Evolutionary conservation across 192 early-diverging fungal species (phyloP), one percentile per base, ranked within the genome.

Genomic region (Glomus cerebriforme): DNA sequence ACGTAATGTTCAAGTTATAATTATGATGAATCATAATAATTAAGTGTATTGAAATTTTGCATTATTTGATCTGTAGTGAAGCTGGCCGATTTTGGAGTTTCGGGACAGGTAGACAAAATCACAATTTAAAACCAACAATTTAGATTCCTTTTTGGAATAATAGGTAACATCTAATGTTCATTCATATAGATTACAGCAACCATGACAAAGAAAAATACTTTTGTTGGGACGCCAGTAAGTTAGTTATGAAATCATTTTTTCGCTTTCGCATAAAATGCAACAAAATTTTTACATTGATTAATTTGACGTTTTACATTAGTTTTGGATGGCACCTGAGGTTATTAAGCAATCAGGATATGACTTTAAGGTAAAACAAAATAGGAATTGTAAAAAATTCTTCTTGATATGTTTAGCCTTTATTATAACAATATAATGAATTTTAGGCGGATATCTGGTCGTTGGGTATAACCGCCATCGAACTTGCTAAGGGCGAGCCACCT

Each of bases 1-100:
- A 79, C 62, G 72, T 60, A 49, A 58, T 39, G 6, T 24, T 64
- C 26, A 27, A 17, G 3, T 64, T 19, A 17, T 65, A 17, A 67
- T 22, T 22, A 31, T 67, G 9, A 35, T 67, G 19, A 66, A 32
- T 66, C 27, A 13, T 9, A 19, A 32, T 65, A 13, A 9, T 5
- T 39, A 39, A 3, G n/a, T 43, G 29, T 71, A 71, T 54, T 71
- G n/a, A 45, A 29, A 68, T 39, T 35, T 43, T n/a, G 9, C 19
- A 19, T 12, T 35, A 10, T 68, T 68, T 2, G 22, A 54, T 22
- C 22, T 8, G 27, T 19, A 82, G 92, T 99, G 63, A 99, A 98
- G 83, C 87, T 99, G 70, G 97, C 96, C 3, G 97, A 99, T 87
- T 99, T 99, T 90, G 97, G 97, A 12, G 97, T 99, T n/a, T 94